Evolutionary conservation across 768 basidiomycete genomes (phyloP).

Genomic region (Astraeus odoratus): DNA sequence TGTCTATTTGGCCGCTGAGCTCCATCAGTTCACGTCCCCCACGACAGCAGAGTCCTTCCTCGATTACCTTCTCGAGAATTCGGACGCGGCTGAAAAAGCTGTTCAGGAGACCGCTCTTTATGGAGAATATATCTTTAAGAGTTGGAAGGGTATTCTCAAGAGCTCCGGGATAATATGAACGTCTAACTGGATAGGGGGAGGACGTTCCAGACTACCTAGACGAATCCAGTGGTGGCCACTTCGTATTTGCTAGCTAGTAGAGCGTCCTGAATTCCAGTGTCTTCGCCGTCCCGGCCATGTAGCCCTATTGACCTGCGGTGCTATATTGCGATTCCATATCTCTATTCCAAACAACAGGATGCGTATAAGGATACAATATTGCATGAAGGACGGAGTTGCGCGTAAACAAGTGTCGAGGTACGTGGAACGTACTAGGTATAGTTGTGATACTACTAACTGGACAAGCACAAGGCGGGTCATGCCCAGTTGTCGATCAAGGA

Average conservation of each 20-base stretch:
- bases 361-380: constrained; percentile 14
- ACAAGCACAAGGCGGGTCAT: constrained; percentile 28
- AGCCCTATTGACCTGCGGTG: background rate
- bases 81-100: constrained; percentile 37
- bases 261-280: too few species aligned
- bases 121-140: constrained; percentile 53
- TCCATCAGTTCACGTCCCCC: constrained; percentile 79
- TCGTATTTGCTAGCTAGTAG: too few species aligned
- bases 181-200: too few species aligned
- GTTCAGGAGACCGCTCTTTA: constrained; percentile 50
- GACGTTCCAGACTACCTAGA: background rate
- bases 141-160: constrained; percentile 66
- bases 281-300: background rate
- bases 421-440: constrained; percentile 6
- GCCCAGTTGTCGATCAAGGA: constrained; percentile 91
- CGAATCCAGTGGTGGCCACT: background rate
- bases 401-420: background rate
- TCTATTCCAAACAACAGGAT: constrained; percentile 12
- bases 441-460: background rate
- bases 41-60: constrained; percentile 60
- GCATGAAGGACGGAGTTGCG: constrained; percentile 6
- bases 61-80: constrained; percentile 50
- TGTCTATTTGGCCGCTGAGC: constrained; percentile 70
- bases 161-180: constrained; percentile 54
- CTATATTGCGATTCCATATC: constrained; percentile 7